Conservation (phyloP, 768 basidiomycete genomes). For the Amanita jacksonii region DNA sequence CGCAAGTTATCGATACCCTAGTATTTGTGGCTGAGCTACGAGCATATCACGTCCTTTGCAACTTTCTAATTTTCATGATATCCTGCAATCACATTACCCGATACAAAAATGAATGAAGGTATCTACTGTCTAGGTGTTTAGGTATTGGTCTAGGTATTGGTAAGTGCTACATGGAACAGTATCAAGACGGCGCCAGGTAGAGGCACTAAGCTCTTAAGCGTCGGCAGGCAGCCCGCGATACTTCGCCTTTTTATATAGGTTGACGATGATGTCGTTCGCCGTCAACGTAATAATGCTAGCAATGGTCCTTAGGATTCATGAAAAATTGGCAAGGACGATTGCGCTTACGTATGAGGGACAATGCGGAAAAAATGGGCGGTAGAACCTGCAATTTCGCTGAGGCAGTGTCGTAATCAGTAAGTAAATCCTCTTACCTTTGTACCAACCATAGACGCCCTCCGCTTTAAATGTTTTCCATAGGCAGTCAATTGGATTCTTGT, state of each 20-base stretch:
- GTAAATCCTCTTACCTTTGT: constrained; percentile 55
- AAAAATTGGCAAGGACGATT: neutral
- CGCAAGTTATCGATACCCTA: constrained; percentile 41
- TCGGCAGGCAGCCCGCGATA: neutral
- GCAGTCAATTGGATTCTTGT: constrained; percentile 92
- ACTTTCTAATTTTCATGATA: too few species aligned
- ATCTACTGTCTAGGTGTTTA: neutral
- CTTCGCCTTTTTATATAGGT: constrained; percentile 45
- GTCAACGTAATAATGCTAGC: constrained; percentile 89
- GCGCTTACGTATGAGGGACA: constrained; percentile 77
- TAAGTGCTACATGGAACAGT: too few species aligned
- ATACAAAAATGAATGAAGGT: too few species aligned
- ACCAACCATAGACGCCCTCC: constrained; percentile 91
- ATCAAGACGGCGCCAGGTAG: too few species aligned
- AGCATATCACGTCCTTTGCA: neutral
- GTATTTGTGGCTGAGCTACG: constrained; percentile 42
- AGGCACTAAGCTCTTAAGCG: too few species aligned
- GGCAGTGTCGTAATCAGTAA: neutral
- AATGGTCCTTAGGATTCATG: constrained; percentile 4
- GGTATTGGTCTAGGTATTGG: too few species aligned
- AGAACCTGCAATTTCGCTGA: constrained; percentile 44
- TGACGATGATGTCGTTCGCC: constrained; percentile 70
- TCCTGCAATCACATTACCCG: too few species aligned
- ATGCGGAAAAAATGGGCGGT: constrained; percentile 92
- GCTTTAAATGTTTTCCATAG: constrained; percentile 90